phyloP scores from a whole-genome alignment of 495 filamentous ascomycete species.

The Neurospora sp. region DNA sequence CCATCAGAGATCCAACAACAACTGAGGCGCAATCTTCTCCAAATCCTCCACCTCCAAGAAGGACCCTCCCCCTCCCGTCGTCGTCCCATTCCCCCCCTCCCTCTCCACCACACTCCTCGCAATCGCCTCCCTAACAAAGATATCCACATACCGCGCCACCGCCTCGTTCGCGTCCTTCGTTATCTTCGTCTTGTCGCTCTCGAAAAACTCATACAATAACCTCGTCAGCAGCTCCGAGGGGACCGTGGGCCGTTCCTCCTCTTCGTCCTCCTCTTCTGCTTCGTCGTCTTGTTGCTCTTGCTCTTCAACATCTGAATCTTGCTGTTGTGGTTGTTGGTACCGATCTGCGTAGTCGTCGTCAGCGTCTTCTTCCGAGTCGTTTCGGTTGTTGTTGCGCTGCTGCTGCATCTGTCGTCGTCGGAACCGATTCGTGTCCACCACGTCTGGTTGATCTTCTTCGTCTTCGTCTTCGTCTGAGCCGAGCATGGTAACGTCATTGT shows the following conservation, averaged over 20 bases:
- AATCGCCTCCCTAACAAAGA: slow-evolving; percentile 87
- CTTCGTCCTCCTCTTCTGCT: slow-evolving; percentile 20
- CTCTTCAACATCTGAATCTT: slow-evolving; percentile 14
- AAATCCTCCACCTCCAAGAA: slow-evolving; percentile 82
- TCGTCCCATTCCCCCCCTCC: slow-evolving; percentile 64
- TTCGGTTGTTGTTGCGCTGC: background rate
- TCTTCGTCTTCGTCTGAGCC: background rate
- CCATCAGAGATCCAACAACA: slow-evolving; percentile 81
- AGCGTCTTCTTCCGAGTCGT: background rate
- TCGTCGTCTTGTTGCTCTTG: slow-evolving; percentile 10
- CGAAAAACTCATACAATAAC: slow-evolving; percentile 71
- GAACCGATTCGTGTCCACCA: background rate
- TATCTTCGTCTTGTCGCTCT: slow-evolving; percentile 59
- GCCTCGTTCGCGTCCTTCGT: slow-evolving; percentile 68
- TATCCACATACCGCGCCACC: slow-evolving; percentile 78
- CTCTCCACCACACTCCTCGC: slow-evolving; percentile 67
- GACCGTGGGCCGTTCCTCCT: slow-evolving; percentile 38
- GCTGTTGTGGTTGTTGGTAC: slow-evolving; percentile 5
- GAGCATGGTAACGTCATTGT: background rate
- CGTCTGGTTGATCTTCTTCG: background rate
- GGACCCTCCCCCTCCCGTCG: slow-evolving; percentile 61
- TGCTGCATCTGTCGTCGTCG: background rate
- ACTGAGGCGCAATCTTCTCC: slow-evolving; percentile 81
- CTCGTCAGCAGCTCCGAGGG: slow-evolving; percentile 63
- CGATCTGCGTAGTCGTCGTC: background rate